Evolutionary conservation across 2,329 filamentous ascomycete genomes (phyloP), one percentile per base, ranked within the genome.

Genomic region (Clonostachys chloroleuca): DNA sequence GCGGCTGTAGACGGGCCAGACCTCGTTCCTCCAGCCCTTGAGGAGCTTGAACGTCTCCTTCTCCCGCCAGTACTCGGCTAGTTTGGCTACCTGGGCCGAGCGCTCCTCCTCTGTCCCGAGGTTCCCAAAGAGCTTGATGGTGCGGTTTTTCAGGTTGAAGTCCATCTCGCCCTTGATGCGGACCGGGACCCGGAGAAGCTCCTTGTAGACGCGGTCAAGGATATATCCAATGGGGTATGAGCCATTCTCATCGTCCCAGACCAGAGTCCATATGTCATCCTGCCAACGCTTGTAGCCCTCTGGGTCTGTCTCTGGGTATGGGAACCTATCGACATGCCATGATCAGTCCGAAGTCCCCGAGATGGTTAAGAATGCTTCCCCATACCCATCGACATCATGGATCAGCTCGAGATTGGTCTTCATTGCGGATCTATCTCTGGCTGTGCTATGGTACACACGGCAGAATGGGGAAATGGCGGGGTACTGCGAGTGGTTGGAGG

Each of bases 1-100:
- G 13, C 77, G 78, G 1, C 78, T 80, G 58, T 90, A 94, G 8
- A 95, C 81, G 0, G 89, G 85, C 71, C 90, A 95, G 14, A 83
- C 68, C 66, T 96, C 91, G 58, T 89, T 72, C 40, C 90, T 79
- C 91, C 91, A 96, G 49, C 87, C 87, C 16, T 73, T 72, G 14
- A 97, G 75, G 1, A 95, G 74, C 37, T 80, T 72, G 62, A 97
- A 97, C 2, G 80, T 81, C 7, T 77, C 71, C n/a, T 79, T 77
- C n/a, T 79, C 70, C 16, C 85, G 83, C 77, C 92, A 89, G 54
- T 86, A 80, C 2, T 72, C 61, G 35, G 85, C 75, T 5, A 91
- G 84, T 41, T 72, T 67, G 5, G 69, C 70, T 14, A 79, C 70
- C 24, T 70, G 67, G 6, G 70, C 66, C 41, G 79, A 90, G 45